Base-by-base conservation (phyloP, 441 rosid genomes). In the Iberis amara region DNA sequence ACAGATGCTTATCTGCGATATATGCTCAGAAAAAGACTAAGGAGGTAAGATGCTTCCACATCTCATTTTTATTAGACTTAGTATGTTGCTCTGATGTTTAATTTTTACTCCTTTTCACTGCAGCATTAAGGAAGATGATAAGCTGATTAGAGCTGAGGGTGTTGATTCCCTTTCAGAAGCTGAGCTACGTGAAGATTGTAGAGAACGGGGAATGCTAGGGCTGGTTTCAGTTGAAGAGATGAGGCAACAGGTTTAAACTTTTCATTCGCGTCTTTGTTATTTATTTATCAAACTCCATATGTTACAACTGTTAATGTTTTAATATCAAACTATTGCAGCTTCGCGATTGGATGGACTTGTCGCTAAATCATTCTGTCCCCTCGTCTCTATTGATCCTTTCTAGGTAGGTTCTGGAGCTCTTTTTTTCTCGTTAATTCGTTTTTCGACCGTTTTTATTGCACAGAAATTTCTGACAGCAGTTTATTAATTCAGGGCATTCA, bases 51-150 rank as follows among this genome's bases (percentile, higher is more conserved):
- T 65, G 30, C 54, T 55, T 56, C 37, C 56, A 30, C 21, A 1
- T 44, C 39, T 62, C 50, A 13, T 57, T 68, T 51, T 39, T 23
- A 56, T 27, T 50, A n/a, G 41, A 50, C 40, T 49, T 38, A 27
- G 24, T 44, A 31, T 32, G 27, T 50, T 38, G 44, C n/a, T 32
- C 50, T 49, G 44, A 31, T 45, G 55, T 38, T 50, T 56, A 31
- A 23, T n/a, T 5, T 24, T 58, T 46, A 14, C 39, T 24, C 30
- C 8, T 44, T 28, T 68, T 57, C 43, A 40, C 26, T 67, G 23
- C 59, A 88, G 96, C 77, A 88, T 88, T 55, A 88, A 88, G 75
- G 76, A 75, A 72, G 96, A 88, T 71, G 96, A 88, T 77, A 85
- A 61, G 64, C 67, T 88, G 77, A 88, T 88, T 67, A 78, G 76